Evolutionary conservation across 352 stramenopile genomes (phyloP), one percentile per base, ranked within the genome.

Genomic region (Phytophthora tubulina): DNA sequence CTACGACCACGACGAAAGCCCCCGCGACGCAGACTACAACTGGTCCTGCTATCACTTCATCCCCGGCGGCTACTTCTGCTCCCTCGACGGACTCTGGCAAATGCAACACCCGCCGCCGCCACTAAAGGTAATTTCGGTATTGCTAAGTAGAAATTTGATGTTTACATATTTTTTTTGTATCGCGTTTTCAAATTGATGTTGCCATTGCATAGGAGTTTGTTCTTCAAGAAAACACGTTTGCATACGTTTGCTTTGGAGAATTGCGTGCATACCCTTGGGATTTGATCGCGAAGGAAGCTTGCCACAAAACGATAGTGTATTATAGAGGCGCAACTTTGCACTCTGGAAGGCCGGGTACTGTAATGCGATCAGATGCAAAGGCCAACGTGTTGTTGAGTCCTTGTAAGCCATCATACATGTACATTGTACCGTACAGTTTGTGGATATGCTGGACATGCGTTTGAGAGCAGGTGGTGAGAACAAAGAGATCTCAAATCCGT

Each of bases 351-450:
- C 21, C 21, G 21, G 21, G 21, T 27, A 27, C 13, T 30, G 42
- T 45, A 65, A 65, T 65, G 36, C 45, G 57, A 64, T 64, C 56
- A 64, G 56, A 63, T 63, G 51, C 35, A 2, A n/a, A n/a, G 1
- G 11, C 9, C 33, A 46, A 56, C 50, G 61, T 62, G 14, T 46
- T 17, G 31, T 39, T 67, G 17, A 56, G 49, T 63, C 38, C 33
- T 21, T 53, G 45, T 58, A 35, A 27, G 6, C 1, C 38, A 17
- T 7, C 38, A 2, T 11, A 17, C n/a, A 46, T 46, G 0, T 11
- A 17, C n/a, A 46, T 46, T 39, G 52, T 44, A 32, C 14, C 50
- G 27, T 4, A 36, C 21, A 27, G 0, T 27, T 27, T 60, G 52
- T 30, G 42, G 53, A 27, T 31, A 14, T 9, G 21, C 10, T 55